Evolutionary conservation across 257 asterid genomes (phyloP), one percentile per base, ranked within the genome.

Genomic region (Eustoma russellianum): DNA sequence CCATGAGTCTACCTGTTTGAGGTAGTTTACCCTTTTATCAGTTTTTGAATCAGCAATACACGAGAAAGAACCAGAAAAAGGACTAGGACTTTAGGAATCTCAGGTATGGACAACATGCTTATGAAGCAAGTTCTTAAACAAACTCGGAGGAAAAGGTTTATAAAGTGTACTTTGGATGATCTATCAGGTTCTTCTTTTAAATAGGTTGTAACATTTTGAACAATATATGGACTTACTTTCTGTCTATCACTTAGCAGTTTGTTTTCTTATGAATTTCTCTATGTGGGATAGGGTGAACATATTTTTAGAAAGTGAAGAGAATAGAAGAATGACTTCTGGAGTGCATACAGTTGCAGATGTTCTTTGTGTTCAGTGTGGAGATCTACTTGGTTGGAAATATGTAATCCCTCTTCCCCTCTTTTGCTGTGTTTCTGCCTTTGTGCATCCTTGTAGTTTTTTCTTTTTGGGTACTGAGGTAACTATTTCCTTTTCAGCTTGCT

Each of bases 381-480:
- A 83, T 46, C 68, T 70, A 44, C 74, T 83, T 55, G 95, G 97
- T 55, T 89, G 97, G 95, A 89, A 89, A 89, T 85, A 85, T 40
- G 95, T 89, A 77, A 52, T 51, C 52, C 55, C 66, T 58, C 34
- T 65, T 14, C 12, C 43, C 43, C 48, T 47, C 63, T 60, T 41
- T 33, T 44, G 18, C n/a, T 18, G 3, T 41, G n/a, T n/a, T 3
- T 9, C 9, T 2, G 8, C 16, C 34, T 30, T 47, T 4, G 46
- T 13, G 33, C 15, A 19, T 40, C 17, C 35, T 17, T 41, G 7
- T 24, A n/a, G 46, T 28, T 34, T 3, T 35, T 12, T 17, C 1
- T 24, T 24, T 24, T 24, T 41, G 18, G 24, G 17, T 50, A 52
- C 13, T 7, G 5, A 8, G 56, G 12, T 46, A 35, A 35, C 49